These are phyloP conservation scores for Penicillium argentinense DNA, from an alignment of 495 filamentous ascomycete species.

Conservation along the genomic window DNA sequence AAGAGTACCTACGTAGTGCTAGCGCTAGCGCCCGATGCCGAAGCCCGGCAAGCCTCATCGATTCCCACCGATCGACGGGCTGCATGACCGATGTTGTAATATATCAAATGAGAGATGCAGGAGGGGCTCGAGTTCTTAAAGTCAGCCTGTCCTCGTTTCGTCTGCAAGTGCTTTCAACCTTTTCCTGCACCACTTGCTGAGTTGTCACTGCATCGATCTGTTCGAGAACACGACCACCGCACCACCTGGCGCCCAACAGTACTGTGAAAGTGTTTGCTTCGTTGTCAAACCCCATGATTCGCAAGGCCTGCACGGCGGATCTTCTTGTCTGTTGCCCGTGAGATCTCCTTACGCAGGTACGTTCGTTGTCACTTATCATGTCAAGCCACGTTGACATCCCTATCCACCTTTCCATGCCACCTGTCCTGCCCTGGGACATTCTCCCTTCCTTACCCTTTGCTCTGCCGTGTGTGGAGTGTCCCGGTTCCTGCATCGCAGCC, in stretches of 20 bases:
- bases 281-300: constrained; percentile 23
- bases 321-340: constrained; percentile 8
- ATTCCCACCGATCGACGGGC: constrained; percentile 43
- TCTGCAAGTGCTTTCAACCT: constrained; percentile 31
- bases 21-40: constrained; percentile 18
- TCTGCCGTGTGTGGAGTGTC: no score
- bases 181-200: constrained; percentile 24
- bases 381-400: background rate
- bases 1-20: background rate
- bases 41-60: constrained; percentile 29
- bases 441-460: background rate
- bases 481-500: constrained; percentile 27
- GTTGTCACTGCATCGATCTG: constrained; percentile 29
- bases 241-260: background rate
- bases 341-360: constrained; percentile 18
- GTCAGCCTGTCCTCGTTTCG: constrained; percentile 32
- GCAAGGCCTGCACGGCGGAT: constrained; percentile 14
- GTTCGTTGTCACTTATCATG: constrained; percentile 6
- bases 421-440: no score
- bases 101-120: constrained; percentile 56
- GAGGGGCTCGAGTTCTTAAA: constrained; percentile 43
- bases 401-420: background rate
- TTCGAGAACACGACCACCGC: constrained; percentile 10
- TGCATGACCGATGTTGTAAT: constrained; percentile 52
- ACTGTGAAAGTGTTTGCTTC: background rate